These are phyloP conservation scores for Agroathelia rolfsii DNA, from an alignment of 1,284 basidiomycete genomes.

Conservation along the genomic window DNA sequence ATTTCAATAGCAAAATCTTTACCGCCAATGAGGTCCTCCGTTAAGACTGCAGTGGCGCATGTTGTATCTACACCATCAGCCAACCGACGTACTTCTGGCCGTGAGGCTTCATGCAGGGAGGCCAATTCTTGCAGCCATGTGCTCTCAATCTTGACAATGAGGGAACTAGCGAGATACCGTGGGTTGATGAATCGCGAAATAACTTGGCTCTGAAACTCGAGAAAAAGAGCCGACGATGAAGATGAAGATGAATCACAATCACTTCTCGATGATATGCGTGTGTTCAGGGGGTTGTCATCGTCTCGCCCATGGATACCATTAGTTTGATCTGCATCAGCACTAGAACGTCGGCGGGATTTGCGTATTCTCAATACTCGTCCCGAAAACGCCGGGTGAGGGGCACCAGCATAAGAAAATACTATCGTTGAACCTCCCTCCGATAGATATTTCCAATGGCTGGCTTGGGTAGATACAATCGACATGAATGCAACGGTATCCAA, in stretches of 20 bases:
- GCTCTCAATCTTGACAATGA: conserved; percentile 40
- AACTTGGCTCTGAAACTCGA: conserved; percentile 54
- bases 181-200: conserved; percentile 51
- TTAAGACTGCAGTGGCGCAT: conserved; percentile 53
- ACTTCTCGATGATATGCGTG: too few species aligned
- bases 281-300: too few species aligned
- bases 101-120: conserved; percentile 30
- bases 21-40: conserved; percentile 62
- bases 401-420: conserved; percentile 73
- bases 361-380: too few species aligned
- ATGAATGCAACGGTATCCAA: too few species aligned
- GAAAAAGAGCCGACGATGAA: too few species aligned
- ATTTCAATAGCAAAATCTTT: conserved; percentile 70
- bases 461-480: too few species aligned
- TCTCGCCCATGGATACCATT: too few species aligned
- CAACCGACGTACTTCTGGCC: conserved; percentile 45
- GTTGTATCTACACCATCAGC: conserved; percentile 49
- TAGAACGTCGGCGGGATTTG: too few species aligned
- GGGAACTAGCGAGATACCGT: conserved; percentile 46
- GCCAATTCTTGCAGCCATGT: conserved; percentile 55
- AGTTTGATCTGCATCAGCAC: too few species aligned
- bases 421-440: conserved; percentile 86
- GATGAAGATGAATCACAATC: too few species aligned
- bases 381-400: too few species aligned
- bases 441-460: conserved; percentile 71